Conservation (phyloP, 768 basidiomycete genomes). For the Suillus hirtellus region DNA sequence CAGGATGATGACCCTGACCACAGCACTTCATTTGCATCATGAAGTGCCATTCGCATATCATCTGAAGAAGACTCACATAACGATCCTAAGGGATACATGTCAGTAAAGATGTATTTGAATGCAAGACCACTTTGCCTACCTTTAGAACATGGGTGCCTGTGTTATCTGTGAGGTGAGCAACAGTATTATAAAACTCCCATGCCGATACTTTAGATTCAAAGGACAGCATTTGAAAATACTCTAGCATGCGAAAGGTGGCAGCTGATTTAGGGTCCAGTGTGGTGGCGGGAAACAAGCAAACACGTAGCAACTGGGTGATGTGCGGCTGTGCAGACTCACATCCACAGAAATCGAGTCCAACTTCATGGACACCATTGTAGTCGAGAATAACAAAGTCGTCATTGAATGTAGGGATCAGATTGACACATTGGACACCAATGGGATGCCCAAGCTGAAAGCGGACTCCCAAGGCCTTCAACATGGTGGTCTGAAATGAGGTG, state of each 20-base stretch:
- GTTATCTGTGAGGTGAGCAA: conserved; percentile 2
- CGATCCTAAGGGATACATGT: background rate
- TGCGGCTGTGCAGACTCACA: conserved; percentile 11
- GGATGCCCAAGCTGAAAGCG: conserved; percentile 26
- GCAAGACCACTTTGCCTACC: too few relatives aligned
- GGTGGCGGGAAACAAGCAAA: conserved; percentile 16
- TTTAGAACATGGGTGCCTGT: conserved; percentile 16
- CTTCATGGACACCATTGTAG: conserved; percentile 25
- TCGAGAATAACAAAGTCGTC: conserved; percentile 23
- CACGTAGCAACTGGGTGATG: conserved; percentile 14
- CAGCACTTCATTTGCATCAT: background rate
- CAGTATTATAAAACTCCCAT: conserved; percentile 27
- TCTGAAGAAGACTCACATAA: background rate
- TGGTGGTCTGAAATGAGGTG: conserved; percentile 15
- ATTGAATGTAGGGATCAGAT: conserved; percentile 1
- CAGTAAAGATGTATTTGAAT: too few relatives aligned
- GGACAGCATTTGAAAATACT: conserved; percentile 27
- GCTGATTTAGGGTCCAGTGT: conserved; percentile 25
- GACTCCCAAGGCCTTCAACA: conserved; percentile 22
- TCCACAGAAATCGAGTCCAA: conserved; percentile 18
- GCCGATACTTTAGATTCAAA: conserved; percentile 30
- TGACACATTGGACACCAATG: conserved; percentile 15
- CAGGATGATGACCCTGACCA: background rate
- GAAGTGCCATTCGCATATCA: background rate
- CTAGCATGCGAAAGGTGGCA: conserved; percentile 27